Evolutionary conservation across 306 rosid genomes (phyloP), one percentile per base, ranked within the genome.

Genomic region (Cucumis cinereus): DNA sequence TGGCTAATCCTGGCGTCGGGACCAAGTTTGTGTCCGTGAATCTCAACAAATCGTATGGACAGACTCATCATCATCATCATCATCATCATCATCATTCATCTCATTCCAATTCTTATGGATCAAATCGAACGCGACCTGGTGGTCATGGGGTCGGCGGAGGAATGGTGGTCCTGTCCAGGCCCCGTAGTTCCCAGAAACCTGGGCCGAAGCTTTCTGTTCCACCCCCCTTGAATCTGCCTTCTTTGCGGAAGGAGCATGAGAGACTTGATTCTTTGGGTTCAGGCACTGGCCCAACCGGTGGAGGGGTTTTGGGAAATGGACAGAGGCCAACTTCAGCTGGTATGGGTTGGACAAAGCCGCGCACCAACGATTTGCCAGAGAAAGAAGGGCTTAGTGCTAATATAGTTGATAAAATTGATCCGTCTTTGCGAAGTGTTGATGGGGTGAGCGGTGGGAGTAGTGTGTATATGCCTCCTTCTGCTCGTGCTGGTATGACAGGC

Each of bases 141-240:
- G 80, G 71, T 16, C 85, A 84, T 54, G 86, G 86, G 2, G 83
- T 79, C 2, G 84, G 93, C 9, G 96, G 91, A 26, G 94, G 93
- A 45, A 85, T 92, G 87, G 91, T 90, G 89, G 91, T 83, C 38
- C 89, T 90, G n/a, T 85, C 94, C 1, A 85, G 96, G 86, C 98
- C 98, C 67, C 88, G 98, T 13, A 94, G 97, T 60, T 90, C 95
- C 24, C 97, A 94, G 73, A 94, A 94, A 83, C 83, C 86, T 77
- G 97, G 90, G 88, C 59, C 93, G 77, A 94, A 91, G 86, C 98
- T 94, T 83, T 89, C 97, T 50, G 93, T 94, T 84, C 98, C 98
- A 60, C 90, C 98, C 97, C 98, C 98, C 93, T 85, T 94, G 89
- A 94, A 94, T 76, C 87, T 94, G 10, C 98, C 98, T 36, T 94